Evolutionary conservation across 768 basidiomycete species (phyloP), one percentile per base, ranked within the genome.

Genomic region (Tulasnella sp.): DNA sequence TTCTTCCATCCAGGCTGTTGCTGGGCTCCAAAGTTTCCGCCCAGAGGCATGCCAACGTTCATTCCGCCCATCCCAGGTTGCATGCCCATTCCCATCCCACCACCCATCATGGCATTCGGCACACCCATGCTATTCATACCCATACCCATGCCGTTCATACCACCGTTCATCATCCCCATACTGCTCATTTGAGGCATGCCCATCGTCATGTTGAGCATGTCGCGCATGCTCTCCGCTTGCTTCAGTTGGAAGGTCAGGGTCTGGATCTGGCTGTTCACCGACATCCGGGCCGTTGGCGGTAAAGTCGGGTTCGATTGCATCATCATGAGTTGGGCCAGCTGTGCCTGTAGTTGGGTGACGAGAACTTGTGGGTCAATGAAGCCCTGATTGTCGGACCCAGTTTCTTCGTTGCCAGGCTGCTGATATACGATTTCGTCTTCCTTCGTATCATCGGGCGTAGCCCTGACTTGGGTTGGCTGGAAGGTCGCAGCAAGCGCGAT

Each of bases 311-410:
- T 90, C 68, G 86, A 83, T 62, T 91, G 78, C 75, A 86, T 82
- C 62, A 81, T 72, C 57, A 80, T 82, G 49, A 89, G 74, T 64
- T 92, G 89, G n/a, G 73, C 71, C 60, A 90, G 82, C 65, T 90
- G 86, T 4, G 86, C 86, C 68, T 92, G 89, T 15, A 91, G 72
- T 66, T 87, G 82, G 17, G 86, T 81, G 62, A 90, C 84, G 35
- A 61, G 17, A 51, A 61, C 57, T 52, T 34, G 14, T 50, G 63
- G 55, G 51, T 52, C 49, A n/a, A 58, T 32, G 48, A 58, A 37
- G 79, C 75, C 75, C 83, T 76, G 66, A 84, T 85, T 67, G 84
- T 74, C 64, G 75, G 74, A 43, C 73, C 68, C 49, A 27, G 29
- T 25, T 3, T 60, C 58, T 27, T 63, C 60, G 58, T 75, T 75